Conservation (phyloP, 805 yeast genomes). For the Ogataea parapolymorpha region DNA sequence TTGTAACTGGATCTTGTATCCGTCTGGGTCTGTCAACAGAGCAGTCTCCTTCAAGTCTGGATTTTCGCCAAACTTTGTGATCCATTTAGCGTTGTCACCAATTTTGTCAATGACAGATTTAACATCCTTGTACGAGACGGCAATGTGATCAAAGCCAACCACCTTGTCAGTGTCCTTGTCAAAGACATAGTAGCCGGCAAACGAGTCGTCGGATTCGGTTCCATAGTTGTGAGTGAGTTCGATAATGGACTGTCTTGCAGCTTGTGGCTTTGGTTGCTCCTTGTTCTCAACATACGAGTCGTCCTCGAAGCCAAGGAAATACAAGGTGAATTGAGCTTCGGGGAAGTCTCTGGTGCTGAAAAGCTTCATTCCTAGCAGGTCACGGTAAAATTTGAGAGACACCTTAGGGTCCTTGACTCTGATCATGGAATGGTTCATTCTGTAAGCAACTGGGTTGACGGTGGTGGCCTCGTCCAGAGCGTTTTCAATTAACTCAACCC, state of each 20-base stretch:
- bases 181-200: constrained; percentile 77
- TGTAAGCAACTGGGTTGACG: constrained; percentile 40
- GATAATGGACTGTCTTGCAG: constrained; percentile 61
- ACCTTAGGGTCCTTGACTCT: constrained; percentile 81
- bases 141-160: constrained; percentile 85
- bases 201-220: constrained; percentile 73
- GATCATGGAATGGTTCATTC: constrained; percentile 88
- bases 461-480: constrained; percentile 39
- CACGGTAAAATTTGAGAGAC: constrained; percentile 74
- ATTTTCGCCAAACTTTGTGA: constrained; percentile 47
- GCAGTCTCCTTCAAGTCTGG: constrained; percentile 62
- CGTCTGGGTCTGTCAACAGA: constrained; percentile 84
- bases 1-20: constrained; percentile 73
- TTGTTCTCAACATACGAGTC: constrained; percentile 42
- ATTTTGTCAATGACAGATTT: constrained; percentile 50
- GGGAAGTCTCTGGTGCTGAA: constrained; percentile 53
- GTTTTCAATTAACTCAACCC: constrained; percentile 85
- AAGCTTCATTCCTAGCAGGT: constrained; percentile 78
- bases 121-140: constrained; percentile 67
- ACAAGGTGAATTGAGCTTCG: constrained; percentile 77
- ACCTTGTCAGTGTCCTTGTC: constrained; percentile 49
- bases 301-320: constrained; percentile 76
- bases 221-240: constrained; percentile 97
- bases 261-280: constrained; percentile 33
- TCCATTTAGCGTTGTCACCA: constrained; percentile 52